phyloP scores from a whole-genome alignment of 2,329 filamentous ascomycete genomes.

The Aspergillus viridinutans region DNA sequence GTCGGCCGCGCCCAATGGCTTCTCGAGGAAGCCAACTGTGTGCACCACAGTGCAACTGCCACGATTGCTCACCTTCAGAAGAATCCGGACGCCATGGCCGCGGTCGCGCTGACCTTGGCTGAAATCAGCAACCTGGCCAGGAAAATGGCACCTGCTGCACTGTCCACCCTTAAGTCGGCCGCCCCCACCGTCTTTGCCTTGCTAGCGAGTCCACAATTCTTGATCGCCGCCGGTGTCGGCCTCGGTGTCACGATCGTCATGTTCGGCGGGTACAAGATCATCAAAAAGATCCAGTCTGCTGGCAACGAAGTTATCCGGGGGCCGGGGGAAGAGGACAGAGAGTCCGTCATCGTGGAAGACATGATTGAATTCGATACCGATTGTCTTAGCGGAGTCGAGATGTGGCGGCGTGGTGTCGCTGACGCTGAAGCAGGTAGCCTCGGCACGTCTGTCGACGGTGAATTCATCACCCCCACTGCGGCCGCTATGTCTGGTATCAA shows the following conservation, averaged over 20 bases:
- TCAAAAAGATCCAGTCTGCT: constrained; percentile 69
- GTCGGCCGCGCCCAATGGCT: constrained; percentile 71
- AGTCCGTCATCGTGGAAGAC: constrained; percentile 47
- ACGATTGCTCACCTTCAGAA: constrained; percentile 77
- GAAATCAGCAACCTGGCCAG: constrained; percentile 79
- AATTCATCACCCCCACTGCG: constrained; percentile 60
- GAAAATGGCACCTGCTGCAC: constrained; percentile 78
- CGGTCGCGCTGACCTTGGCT: constrained; percentile 85
- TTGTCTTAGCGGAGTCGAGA: constrained; percentile 54
- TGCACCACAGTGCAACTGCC: constrained; percentile 76
- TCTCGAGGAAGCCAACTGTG: constrained; percentile 80
- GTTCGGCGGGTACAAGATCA: constrained; percentile 94
- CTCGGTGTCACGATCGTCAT: constrained; percentile 93
- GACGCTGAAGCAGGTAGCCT: constrained; percentile 51
- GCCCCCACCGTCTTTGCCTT: constrained; percentile 84
- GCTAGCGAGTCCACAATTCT: constrained; percentile 84
- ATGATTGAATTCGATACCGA: constrained; percentile 52
- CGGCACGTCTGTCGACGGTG: constrained; percentile 61
- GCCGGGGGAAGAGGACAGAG: constrained; percentile 5
- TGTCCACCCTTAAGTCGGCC: constrained; percentile 70
- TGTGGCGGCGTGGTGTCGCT: constrained; percentile 61
- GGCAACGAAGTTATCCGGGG: constrained; percentile 12
- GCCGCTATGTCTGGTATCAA: constrained; percentile 45
- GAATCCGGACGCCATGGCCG: constrained; percentile 87
- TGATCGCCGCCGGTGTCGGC: constrained; percentile 84